Evolutionary conservation across 768 basidiomycete genomes (phyloP).

Genomic region (Hemileccinum impolitum): DNA sequence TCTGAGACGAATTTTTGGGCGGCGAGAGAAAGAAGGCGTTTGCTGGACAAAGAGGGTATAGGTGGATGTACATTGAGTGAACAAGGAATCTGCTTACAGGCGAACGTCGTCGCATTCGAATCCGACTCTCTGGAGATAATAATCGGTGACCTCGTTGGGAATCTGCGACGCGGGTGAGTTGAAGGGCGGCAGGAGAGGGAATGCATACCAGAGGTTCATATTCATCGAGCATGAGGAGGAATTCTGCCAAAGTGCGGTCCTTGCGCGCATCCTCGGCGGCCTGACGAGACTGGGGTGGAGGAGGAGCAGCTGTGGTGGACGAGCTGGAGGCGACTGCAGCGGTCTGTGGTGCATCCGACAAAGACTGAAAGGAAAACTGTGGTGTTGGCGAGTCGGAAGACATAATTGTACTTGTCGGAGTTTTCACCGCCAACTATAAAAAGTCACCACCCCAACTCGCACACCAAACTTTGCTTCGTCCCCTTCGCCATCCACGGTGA

Average conservation of each 20-base stretch:
- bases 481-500: conserved; percentile 21
- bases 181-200: background rate
- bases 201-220: conserved; percentile 85
- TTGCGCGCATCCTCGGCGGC: conserved; percentile 80
- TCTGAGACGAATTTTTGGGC: conserved; percentile 98
- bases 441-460: background rate
- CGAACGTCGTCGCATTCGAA: conserved; percentile 95
- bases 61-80: background rate
- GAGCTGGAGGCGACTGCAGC: conserved; percentile 16
- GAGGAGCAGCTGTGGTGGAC: conserved; percentile 13
- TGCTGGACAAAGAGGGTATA: conserved; percentile 45
- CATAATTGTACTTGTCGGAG: conserved; percentile 39
- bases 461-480: background rate
- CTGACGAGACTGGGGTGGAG: conserved; percentile 54
- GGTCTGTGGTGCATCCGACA: conserved; percentile 24
- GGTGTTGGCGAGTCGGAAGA: conserved; percentile 35
- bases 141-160: conserved; percentile 96
- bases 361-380: conserved; percentile 18
- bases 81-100: conserved; percentile 51
- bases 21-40: conserved; percentile 90
- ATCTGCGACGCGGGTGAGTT: conserved; percentile 51
- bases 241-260: conserved; percentile 88
- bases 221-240: conserved; percentile 93
- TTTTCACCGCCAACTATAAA: conserved; percentile 24
- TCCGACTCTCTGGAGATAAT: conserved; percentile 92